Conservation (phyloP, 495 filamentous ascomycete species). For the Parmelia sp. region DNA sequence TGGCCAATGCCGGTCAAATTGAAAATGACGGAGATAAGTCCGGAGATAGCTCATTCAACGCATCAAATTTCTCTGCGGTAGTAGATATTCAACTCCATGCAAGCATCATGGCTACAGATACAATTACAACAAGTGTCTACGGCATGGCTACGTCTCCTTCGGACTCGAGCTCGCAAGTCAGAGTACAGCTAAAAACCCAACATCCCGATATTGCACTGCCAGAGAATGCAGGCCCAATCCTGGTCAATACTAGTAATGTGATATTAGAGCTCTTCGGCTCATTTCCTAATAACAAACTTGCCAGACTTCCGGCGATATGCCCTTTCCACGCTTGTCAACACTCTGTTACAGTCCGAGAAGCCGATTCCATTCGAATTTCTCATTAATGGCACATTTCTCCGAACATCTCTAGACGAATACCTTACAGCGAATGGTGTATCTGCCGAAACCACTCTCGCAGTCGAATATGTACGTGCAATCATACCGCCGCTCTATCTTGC, state of each 20-base stretch:
- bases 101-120: background rate
- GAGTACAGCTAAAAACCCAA: conserved; percentile 53
- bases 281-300: conserved; percentile 18
- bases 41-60: conserved; percentile 8
- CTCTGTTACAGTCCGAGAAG: conserved; percentile 67
- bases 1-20: background rate
- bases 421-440: conserved; percentile 79
- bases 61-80: background rate
- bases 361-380: conserved; percentile 95
- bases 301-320: conserved; percentile 79
- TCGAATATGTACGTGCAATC: conserved; percentile 88
- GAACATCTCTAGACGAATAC: conserved; percentile 83
- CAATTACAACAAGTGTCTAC: background rate
- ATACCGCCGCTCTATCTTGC: conserved; percentile 81
- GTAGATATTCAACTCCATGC: background rate
- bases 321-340: conserved; percentile 89
- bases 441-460: conserved; percentile 72
- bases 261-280: conserved; percentile 7
- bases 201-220: conserved; percentile 55
- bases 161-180: conserved; percentile 41
- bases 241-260: conserved; percentile 56
- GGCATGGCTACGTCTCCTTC: background rate
- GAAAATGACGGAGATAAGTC: background rate
- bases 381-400: conserved; percentile 82
- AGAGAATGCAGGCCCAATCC: conserved; percentile 54